Evolutionary conservation across 257 asterid species (phyloP).

Genomic region (Gentiana straminea): DNA sequence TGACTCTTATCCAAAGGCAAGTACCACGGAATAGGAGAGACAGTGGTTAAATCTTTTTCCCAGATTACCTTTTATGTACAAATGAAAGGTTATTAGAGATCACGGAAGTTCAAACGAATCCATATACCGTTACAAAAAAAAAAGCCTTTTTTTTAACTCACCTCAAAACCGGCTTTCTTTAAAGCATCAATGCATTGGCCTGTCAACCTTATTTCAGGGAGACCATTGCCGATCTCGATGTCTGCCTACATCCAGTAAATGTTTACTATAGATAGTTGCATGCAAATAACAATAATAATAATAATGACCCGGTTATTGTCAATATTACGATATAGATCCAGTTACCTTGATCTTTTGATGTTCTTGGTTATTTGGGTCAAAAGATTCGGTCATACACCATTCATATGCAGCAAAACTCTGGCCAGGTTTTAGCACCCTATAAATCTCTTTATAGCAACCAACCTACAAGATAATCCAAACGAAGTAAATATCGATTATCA

Average conservation of each 20-base stretch:
- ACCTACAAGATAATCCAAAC: constrained; percentile 33
- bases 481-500: background rate
- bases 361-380: constrained; percentile 60
- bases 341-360: constrained; percentile 83
- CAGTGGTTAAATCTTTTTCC: constrained; percentile 88
- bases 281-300: background rate
- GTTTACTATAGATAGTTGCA: constrained; percentile 2
- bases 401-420: constrained; percentile 97
- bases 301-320: too few species aligned
- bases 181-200: constrained; percentile 70
- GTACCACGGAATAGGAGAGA: constrained; percentile 91
- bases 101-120: background rate
- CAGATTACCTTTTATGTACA: constrained; percentile 46
- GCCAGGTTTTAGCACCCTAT: constrained; percentile 92
- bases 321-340: background rate
- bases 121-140: background rate
- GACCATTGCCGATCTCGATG: constrained; percentile 90
- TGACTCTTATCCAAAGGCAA: constrained; percentile 77
- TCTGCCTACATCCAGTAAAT: constrained; percentile 47
- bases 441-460: constrained; percentile 86
- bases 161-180: constrained; percentile 87
- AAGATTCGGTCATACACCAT: constrained; percentile 97
- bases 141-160: constrained; percentile 14
- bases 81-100: background rate
- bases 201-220: constrained; percentile 71